These are phyloP conservation scores for Chlamydomonas asymmetrica DNA, from an alignment of 139 green algal species.

Conservation along the genomic window DNA sequence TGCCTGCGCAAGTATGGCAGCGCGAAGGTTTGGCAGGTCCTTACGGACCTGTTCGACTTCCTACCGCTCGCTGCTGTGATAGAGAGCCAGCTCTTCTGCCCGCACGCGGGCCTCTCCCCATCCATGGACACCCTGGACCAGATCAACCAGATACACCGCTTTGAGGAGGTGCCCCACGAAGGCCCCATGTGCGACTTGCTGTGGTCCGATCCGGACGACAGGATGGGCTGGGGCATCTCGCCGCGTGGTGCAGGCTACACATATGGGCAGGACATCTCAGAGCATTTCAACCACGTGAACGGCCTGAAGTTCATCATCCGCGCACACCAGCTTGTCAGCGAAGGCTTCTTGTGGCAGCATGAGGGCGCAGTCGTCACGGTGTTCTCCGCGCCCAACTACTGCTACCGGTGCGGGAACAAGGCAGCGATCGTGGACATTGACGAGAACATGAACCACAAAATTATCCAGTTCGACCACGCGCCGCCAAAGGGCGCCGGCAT, in stretches of 20 bases:
- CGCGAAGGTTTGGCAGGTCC: constrained; percentile 97
- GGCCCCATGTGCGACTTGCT: constrained; percentile 94
- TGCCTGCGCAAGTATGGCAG: constrained; percentile 99
- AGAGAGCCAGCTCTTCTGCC: constrained; percentile 93
- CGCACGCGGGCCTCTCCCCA: constrained; percentile 88
- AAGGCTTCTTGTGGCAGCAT: constrained; percentile 90
- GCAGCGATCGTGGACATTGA: constrained; percentile 67
- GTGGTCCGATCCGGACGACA: constrained; percentile 97
- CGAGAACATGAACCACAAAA: constrained; percentile 67
- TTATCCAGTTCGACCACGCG: constrained; percentile 68
- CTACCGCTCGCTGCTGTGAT: constrained; percentile 87
- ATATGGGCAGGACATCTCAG: constrained; percentile 83
- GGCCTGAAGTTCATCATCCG: constrained; percentile 93
- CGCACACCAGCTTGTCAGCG: constrained; percentile 96
- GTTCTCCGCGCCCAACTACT: constrained; percentile 98
- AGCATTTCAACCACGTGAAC: constrained; percentile 97
- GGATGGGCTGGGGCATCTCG: constrained; percentile 92
- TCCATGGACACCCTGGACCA: constrained; percentile 97
- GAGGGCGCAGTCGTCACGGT: constrained; percentile 90
- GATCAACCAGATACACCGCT: constrained; percentile 53
- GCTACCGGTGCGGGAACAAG: constrained; percentile 89
- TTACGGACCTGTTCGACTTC: constrained; percentile 99
- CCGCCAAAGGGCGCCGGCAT: constrained; percentile 62
- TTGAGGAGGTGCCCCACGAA: constrained; percentile 93
- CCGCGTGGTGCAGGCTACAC: constrained; percentile 88